These are phyloP conservation scores for Fusarium sp. DNA, from an alignment of 2,329 filamentous ascomycete species.

Conservation along the genomic window DNA sequence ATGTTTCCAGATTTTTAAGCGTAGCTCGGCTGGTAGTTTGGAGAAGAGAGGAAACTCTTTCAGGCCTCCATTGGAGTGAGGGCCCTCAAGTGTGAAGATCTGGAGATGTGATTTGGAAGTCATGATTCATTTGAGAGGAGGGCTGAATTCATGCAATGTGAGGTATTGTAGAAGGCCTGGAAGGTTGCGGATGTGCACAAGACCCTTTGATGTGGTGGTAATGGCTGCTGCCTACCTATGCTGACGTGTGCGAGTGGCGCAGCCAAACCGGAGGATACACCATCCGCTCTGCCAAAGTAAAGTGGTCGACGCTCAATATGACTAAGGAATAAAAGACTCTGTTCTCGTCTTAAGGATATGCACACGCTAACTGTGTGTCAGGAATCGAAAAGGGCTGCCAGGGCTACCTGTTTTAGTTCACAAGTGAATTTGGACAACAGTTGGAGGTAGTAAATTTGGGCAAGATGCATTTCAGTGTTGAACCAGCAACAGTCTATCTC, in stretches of 20 bases:
- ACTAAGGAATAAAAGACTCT: background rate
- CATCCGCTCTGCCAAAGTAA: background rate
- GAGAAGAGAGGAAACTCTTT: background rate
- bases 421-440: background rate
- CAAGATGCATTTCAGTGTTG: background rate
- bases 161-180: background rate
- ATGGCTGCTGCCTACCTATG: background rate
- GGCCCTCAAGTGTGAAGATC: background rate
- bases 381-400: background rate
- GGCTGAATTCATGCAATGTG: background rate
- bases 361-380: background rate
- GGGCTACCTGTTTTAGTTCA: background rate
- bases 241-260: background rate
- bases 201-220: background rate
- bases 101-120: background rate
- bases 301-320: background rate
- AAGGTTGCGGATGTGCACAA: background rate
- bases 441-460: background rate
- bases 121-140: background rate
- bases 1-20: background rate
- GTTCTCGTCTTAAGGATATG: background rate
- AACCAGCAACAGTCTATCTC: conserved; percentile 2
- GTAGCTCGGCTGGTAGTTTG: background rate
- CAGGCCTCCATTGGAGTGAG: background rate
- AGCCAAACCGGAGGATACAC: background rate